A percentile compares a stretch with the other conserved stretches of the same genome.
These are phyloP conservation scores for Talaromyces liani DNA, from an alignment of 495 filamentous ascomycete genomes.

Conservation along the genomic window DNA sequence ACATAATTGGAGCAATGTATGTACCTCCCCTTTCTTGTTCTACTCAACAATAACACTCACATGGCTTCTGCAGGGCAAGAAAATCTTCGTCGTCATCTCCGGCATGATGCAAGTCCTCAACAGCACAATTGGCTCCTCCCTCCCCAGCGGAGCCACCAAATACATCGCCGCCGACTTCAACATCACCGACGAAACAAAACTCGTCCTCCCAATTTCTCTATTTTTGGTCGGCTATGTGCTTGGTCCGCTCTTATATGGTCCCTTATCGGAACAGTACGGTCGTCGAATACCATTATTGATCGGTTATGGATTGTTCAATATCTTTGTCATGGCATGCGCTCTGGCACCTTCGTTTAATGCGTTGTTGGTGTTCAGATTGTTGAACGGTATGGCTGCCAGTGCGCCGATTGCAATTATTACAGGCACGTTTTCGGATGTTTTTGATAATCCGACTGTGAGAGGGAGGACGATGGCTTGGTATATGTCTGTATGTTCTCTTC, in stretches of 20 bases:
- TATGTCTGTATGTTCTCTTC: constrained; percentile 47
- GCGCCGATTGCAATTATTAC: constrained; percentile 62
- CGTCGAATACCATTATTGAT: constrained; percentile 49
- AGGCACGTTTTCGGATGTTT: constrained; percentile 66
- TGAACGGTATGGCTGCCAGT: constrained; percentile 57
- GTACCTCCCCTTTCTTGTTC: no score
- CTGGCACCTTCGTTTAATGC: constrained; percentile 56
- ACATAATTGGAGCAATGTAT: constrained; percentile 47
- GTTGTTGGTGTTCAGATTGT: constrained; percentile 58
- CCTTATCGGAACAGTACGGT: constrained; percentile 63
- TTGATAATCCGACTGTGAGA: constrained; percentile 47
- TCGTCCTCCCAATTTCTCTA: constrained; percentile 68
- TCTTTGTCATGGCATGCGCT: constrained; percentile 63
- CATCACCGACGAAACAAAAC: constrained; percentile 45
- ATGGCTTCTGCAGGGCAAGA: constrained; percentile 33
- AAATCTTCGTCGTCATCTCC: constrained; percentile 46
- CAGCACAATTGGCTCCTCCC: constrained; percentile 61
- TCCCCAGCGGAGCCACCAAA: constrained; percentile 56
- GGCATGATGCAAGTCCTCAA: constrained; percentile 62
- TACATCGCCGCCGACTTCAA: constrained; percentile 51
- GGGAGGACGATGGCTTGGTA: constrained; percentile 64
- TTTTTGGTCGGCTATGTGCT: constrained; percentile 63
- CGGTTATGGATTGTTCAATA: constrained; percentile 54
- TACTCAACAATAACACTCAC: no score
- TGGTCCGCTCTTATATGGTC: constrained; percentile 58